A percentile compares a stretch with the other conserved stretches of the same genome.
These are phyloP conservation scores for Entonaema liquescens DNA, from an alignment of 495 filamentous ascomycete species.

Conservation along the genomic window DNA sequence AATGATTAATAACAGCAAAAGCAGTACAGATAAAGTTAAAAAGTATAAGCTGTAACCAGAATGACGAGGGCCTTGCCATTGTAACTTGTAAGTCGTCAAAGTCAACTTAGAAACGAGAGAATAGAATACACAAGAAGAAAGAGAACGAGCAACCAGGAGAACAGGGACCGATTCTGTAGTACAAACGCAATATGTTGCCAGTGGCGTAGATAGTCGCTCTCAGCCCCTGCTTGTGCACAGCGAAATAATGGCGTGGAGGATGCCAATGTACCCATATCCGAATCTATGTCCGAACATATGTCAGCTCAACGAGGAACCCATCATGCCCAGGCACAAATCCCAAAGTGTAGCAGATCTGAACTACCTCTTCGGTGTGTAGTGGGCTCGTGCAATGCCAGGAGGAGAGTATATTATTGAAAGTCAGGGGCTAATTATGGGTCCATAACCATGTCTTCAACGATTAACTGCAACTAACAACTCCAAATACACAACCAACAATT, in stretches of 20 bases:
- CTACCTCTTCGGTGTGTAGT: not conserved
- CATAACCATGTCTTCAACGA: not conserved
- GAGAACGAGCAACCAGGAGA: not conserved
- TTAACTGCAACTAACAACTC: not conserved
- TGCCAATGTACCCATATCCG: not conserved
- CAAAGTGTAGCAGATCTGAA: not conserved
- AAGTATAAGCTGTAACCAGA: not conserved
- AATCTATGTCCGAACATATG: not conserved
- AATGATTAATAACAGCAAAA: not conserved
- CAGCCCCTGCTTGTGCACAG: not conserved
- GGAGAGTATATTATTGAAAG: not conserved
- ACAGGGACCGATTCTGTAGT: not conserved
- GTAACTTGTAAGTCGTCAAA: not conserved
- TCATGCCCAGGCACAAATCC: not conserved
- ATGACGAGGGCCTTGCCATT: not conserved
- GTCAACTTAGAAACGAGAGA: not conserved
- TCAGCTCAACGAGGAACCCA: not conserved
- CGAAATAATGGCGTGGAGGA: not conserved
- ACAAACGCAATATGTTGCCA: not conserved
- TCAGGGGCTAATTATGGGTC: conserved; percentile 2
- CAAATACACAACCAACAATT: not conserved
- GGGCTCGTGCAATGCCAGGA: not conserved
- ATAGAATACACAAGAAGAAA: not conserved
- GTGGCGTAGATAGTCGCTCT: not conserved
- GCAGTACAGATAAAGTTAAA: not conserved